Evolutionary conservation across 2,329 filamentous ascomycete genomes (phyloP), one percentile per base, ranked within the genome.

Genomic region (Ceratocystis diversiconidia): DNA sequence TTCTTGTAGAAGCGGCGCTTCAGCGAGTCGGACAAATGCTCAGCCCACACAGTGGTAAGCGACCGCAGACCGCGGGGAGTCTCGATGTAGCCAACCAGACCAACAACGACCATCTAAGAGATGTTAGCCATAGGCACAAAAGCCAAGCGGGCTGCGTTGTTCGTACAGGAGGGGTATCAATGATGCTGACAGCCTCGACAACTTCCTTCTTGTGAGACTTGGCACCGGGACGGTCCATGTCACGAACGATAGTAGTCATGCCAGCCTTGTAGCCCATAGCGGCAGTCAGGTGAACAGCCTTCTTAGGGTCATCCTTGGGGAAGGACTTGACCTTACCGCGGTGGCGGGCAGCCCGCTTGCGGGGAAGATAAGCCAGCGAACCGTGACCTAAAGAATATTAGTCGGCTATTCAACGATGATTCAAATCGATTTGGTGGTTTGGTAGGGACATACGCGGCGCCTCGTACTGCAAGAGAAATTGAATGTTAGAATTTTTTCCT

Each of bases 1-100:
- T 99, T 99, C 91, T 97, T 97, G 90, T 99, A 99, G 90, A 99
- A 99, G 78, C 94, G 90, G 76, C 94, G 90, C 88, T 96, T 96
- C 80, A 99, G 78, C 83, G 97, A 94, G 80, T 99, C 94, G 81
- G 89, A 90, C 80, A 99, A 81, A 80, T 99, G 94, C 87, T 97
- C 94, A 76, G 94, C 94, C 94, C 94, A 99, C 78, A 99, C 90
- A 77, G 94, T 97, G 79, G 92, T 96, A 80, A 99, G 91, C 72
- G 94, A 99, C 79, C 94, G 92, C 76, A 99, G 91, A 82, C 94
- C 94, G 76, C 94, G 94, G 79, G 94, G 94, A 77, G 94, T 99
- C 86, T 99, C 94, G 81, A 99, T 96, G 86, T 99, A 99, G 78
- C 94, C 94, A 78, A 99, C 94, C 79, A 99, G 85, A 89, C 94